Evolutionary conservation across 1,139 yeast genomes (phyloP).

Genomic region (Geotrichum cucujoidarum): DNA sequence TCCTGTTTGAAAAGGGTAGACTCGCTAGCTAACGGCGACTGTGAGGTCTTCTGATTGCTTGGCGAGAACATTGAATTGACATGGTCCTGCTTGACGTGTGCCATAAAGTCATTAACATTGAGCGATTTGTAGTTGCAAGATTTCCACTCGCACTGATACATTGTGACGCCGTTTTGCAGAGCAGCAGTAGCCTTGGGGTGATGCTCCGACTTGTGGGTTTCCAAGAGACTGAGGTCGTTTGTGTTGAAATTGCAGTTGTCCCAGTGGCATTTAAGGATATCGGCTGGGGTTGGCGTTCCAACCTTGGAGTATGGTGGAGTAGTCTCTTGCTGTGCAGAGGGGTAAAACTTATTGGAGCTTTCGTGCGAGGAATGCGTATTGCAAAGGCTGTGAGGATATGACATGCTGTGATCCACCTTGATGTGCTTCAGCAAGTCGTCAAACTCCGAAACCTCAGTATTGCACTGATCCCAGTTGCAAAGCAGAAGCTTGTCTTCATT

Average conservation of each 20-base stretch:
- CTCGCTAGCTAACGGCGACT: too few relatives aligned
- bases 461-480: slow-evolving; percentile 42
- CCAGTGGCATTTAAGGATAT: slow-evolving; percentile 32
- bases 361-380: neutral
- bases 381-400: slow-evolving; percentile 21
- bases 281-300: slow-evolving; percentile 14
- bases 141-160: slow-evolving; percentile 64
- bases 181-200: slow-evolving; percentile 40
- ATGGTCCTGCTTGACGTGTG: slow-evolving; percentile 58
- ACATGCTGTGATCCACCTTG: slow-evolving; percentile 33
- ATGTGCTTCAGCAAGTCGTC: slow-evolving; percentile 38
- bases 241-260: slow-evolving; percentile 31
- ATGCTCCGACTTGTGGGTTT: slow-evolving; percentile 47
- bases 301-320: slow-evolving; percentile 1
- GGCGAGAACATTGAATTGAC: slow-evolving; percentile 27
- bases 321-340: neutral
- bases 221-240: slow-evolving; percentile 23
- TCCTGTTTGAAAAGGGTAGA: too few relatives aligned
- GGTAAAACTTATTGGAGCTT: neutral
- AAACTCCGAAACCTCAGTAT: slow-evolving; percentile 30
- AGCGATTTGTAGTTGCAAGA: slow-evolving; percentile 55
- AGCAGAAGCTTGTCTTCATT: slow-evolving; percentile 13
- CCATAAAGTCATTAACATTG: slow-evolving; percentile 49
- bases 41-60: neutral
- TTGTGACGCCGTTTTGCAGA: slow-evolving; percentile 20